Evolutionary conservation across 108 stramenopile genomes (phyloP).

Genomic region (Nitzschia palea): DNA sequence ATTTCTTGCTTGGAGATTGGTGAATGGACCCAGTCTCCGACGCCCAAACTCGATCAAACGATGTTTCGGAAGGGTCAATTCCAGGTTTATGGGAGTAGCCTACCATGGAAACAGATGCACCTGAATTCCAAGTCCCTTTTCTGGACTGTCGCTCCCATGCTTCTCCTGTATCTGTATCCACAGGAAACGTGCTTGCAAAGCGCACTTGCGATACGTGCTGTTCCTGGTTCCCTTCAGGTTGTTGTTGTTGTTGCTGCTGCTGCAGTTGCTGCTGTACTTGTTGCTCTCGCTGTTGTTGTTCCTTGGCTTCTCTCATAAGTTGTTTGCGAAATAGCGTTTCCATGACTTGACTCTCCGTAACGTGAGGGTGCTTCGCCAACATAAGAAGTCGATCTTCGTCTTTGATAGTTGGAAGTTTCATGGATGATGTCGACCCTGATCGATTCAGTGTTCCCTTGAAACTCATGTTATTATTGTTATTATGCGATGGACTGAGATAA

Average conservation of each 20-base stretch:
- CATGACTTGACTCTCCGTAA: constrained; percentile 4
- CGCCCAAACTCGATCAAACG: constrained; percentile 12
- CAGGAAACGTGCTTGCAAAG: not conserved
- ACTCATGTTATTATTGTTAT: not conserved
- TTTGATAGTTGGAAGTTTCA: not conserved
- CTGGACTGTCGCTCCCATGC: not conserved
- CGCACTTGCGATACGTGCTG: constrained; percentile 9
- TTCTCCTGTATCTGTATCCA: constrained; percentile 16
- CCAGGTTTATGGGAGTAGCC: not conserved
- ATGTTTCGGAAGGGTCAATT: not conserved
- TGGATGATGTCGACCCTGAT: not conserved
- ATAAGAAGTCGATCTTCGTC: constrained; percentile 24
- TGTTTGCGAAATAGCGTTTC: constrained; percentile 1
- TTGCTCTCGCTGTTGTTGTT: not conserved
- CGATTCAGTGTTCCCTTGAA: too few species aligned
- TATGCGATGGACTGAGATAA: not conserved
- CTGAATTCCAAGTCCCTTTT: not conserved
- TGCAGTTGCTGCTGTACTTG: not conserved
- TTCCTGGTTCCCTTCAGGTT: not conserved
- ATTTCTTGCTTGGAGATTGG: not conserved
- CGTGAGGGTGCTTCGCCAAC: constrained; percentile 29
- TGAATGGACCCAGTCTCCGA: not conserved
- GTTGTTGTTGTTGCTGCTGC: constrained; percentile 16
- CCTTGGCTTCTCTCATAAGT: not conserved
- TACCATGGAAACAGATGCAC: not conserved